phyloP scores from a whole-genome alignment of 768 basidiomycete species.

The Mrakia frigida region DNA sequence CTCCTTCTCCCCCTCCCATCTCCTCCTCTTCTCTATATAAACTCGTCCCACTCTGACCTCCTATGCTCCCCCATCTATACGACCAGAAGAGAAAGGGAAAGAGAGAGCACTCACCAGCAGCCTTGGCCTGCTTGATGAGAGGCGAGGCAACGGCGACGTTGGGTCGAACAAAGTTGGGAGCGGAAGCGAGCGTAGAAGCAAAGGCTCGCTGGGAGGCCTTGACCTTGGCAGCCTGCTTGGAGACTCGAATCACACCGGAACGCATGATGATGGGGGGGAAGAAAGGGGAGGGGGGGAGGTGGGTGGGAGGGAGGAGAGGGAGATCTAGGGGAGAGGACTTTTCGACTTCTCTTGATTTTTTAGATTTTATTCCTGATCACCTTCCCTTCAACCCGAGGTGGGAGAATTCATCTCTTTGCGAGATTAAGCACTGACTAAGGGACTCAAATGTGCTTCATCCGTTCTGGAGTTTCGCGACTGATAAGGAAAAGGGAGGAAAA shows the following conservation, averaged over 20 bases:
- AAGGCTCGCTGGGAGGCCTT: slow-evolving; percentile 31
- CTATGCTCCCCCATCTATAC: neutral
- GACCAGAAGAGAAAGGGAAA: neutral
- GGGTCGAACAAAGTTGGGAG: slow-evolving; percentile 25
- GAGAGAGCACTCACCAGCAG: slow-evolving; percentile 14
- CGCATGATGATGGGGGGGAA: slow-evolving; percentile 23
- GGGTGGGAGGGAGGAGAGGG: slow-evolving; percentile 1
- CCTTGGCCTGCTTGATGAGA: slow-evolving; percentile 17
- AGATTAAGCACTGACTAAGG: too few relatives aligned
- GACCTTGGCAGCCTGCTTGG: slow-evolving; percentile 30
- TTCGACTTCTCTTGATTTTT: too few relatives aligned
- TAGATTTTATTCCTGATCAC: too few relatives aligned
- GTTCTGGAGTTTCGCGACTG: too few relatives aligned
- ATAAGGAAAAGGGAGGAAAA: too few relatives aligned
- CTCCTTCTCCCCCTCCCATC: neutral
- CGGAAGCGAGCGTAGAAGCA: slow-evolving; percentile 11
- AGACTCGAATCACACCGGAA: slow-evolving; percentile 25
- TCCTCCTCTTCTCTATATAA: neutral
- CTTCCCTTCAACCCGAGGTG: too few relatives aligned
- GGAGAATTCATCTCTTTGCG: too few relatives aligned
- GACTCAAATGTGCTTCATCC: too few relatives aligned
- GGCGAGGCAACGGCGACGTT: slow-evolving; percentile 25
- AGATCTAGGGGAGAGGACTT: neutral
- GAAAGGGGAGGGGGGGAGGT: slow-evolving; percentile 3
- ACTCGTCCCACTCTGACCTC: neutral